Evolutionary conservation across 306 rosid genomes (phyloP).

Genomic region (Canavalia ensiformis): DNA sequence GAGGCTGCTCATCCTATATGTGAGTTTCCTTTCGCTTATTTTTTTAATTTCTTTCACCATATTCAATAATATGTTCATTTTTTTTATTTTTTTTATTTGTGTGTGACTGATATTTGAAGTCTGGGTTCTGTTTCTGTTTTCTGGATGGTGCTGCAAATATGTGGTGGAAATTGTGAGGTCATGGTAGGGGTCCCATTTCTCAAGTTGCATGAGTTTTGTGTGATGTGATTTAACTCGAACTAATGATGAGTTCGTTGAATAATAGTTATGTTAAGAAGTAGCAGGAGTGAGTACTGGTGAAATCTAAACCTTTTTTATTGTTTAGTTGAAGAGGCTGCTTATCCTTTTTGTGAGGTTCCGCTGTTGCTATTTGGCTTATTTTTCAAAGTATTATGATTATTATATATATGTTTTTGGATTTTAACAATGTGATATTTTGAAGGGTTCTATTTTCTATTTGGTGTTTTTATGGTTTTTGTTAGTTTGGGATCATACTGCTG

Average conservation of each 20-base stretch:
- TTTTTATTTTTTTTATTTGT: neutral
- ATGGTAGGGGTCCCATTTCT: neutral
- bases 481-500: neutral
- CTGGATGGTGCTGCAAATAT: neutral
- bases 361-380: neutral
- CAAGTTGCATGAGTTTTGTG: neutral
- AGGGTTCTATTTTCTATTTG: neutral
- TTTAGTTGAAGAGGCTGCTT: neutral
- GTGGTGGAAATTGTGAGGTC: neutral
- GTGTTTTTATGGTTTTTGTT: neutral
- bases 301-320: neutral
- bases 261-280: neutral
- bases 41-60: neutral
- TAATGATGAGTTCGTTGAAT: neutral
- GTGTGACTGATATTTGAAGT: neutral
- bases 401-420: no score
- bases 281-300: neutral
- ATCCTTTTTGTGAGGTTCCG: neutral
- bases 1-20: slow-evolving; percentile 76
- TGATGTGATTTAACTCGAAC: slow-evolving; percentile 1
- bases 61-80: neutral
- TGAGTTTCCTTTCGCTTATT: slow-evolving; percentile 48
- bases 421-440: neutral
- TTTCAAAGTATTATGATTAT: neutral
- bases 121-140: neutral